phyloP scores from a whole-genome alignment of 2,329 filamentous ascomycete genomes.

The Botryosphaeria dothidea region DNA sequence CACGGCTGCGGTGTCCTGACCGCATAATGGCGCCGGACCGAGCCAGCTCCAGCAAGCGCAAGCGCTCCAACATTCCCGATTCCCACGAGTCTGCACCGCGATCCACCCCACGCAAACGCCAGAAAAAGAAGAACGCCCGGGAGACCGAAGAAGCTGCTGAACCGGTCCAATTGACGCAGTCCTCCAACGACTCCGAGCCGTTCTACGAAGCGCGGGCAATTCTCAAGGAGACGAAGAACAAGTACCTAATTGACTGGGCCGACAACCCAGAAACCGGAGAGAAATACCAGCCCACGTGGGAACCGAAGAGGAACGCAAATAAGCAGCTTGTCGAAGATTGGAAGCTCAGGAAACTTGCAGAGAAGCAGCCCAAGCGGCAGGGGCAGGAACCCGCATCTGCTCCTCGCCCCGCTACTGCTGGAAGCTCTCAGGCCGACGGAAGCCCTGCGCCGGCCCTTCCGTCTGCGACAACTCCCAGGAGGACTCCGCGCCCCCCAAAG shows the following conservation, averaged over 20 bases:
- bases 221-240: constrained; percentile 32
- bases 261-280: constrained; percentile 53
- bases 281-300: constrained; percentile 55
- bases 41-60: not conserved
- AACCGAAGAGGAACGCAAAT: constrained; percentile 40
- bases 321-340: constrained; percentile 37
- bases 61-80: constrained; percentile 2
- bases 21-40: constrained; percentile 15
- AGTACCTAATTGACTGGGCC: constrained; percentile 61
- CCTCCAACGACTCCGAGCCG: not conserved
- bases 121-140: not conserved
- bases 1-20: constrained; percentile 1
- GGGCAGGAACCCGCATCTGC: not conserved
- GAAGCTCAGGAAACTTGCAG: constrained; percentile 26
- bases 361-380: constrained; percentile 8
- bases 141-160: not conserved
- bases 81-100: not conserved
- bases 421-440: not conserved
- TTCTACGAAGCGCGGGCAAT: constrained; percentile 26
- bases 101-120: not conserved
- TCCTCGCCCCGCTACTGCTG: not conserved
- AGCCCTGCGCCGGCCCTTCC: not conserved
- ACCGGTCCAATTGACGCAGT: not conserved
- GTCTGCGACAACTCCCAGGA: not conserved
- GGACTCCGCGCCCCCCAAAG: constrained; percentile 6